Conservation (phyloP, 495 filamentous ascomycete genomes). For the Penicillium canescens region DNA sequence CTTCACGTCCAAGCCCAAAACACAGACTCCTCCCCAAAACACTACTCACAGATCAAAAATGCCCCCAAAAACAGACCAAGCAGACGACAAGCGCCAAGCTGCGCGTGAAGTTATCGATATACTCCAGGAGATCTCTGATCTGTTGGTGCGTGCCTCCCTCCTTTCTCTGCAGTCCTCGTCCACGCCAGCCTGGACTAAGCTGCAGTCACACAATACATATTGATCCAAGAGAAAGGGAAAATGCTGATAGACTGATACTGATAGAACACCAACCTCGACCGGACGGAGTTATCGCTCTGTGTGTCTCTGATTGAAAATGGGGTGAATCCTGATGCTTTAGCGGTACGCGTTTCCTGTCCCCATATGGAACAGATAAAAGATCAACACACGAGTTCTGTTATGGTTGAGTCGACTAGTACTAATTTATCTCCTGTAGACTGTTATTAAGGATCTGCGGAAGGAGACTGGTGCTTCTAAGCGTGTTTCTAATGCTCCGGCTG, state of each 20-base stretch:
- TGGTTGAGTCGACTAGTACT: background rate
- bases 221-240: too few species aligned
- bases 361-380: too few species aligned
- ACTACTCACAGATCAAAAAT: slow-evolving; percentile 2
- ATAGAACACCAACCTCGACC: slow-evolving; percentile 90
- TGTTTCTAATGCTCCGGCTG: slow-evolving; percentile 18
- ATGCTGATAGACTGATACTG: too few species aligned
- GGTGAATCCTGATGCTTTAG: slow-evolving; percentile 91
- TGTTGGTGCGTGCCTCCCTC: slow-evolving; percentile 61
- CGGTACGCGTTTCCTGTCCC: slow-evolving; percentile 57
- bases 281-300: slow-evolving; percentile 86
- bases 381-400: too few species aligned
- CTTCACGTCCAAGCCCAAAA: background rate
- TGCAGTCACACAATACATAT: too few species aligned
- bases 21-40: background rate
- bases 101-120: slow-evolving; percentile 97
- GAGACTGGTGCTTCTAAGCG: slow-evolving; percentile 43
- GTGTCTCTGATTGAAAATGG: slow-evolving; percentile 97
- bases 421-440: slow-evolving; percentile 48
- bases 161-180: background rate
- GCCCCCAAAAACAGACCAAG: slow-evolving; percentile 31
- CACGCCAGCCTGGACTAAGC: too few species aligned
- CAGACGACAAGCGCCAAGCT: slow-evolving; percentile 75
- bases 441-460: slow-evolving; percentile 71
- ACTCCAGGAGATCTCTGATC: slow-evolving; percentile 86